Base-by-base conservation (phyloP, 108 stramenopile species). In the Nitzschia sp. region DNA sequence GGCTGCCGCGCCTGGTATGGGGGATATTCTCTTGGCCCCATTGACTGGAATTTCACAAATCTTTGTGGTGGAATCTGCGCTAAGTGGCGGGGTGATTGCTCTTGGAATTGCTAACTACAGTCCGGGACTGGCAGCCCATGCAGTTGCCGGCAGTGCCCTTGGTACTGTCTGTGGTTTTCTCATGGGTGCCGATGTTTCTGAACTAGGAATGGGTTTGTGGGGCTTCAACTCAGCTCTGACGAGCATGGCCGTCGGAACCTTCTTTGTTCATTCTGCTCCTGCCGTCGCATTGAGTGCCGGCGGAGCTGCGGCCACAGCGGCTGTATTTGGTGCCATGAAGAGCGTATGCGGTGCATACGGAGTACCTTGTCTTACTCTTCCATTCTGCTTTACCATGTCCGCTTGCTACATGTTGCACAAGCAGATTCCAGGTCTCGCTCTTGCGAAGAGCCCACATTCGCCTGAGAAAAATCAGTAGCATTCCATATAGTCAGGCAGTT, bases 31-130 rank as follows among this genome's bases (percentile, higher is more conserved):
- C 11, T 15, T 64, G 5, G 56, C 87, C 29, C 89, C 92, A 0
- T 61, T 91, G 30, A 76, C 62, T 17, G 90, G 93, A 46, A 77
- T 94, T 23, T 91, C 90, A 8, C 93, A 94, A 74, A 94, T 94
- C 47, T 94, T 90, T 75, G 90, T 94, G 1, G 88, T 90, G 0
- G 78, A 90, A 68, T 88, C 85, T 9, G 53, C 70, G 1, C 36
- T 89, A 25, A 75, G 85, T 3, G 92, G 92, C 34, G 71, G 65
- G 27, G 78, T 80, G 0, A 59, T 77, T 57, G 21, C 59, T 1
- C 46, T 28, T 25, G 76, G 68, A 3, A 77, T 77, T 53, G 80
- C 71, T 15, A 48, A 68, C 33, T 88, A 89, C 55, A 85, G 85
- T n/a, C 87, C 84, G 1, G 62, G 67, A 35, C 72, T 86, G 24